Base-by-base conservation (phyloP, 2,329 filamentous ascomycete species). In the Thielaviopsis punctulata region DNA sequence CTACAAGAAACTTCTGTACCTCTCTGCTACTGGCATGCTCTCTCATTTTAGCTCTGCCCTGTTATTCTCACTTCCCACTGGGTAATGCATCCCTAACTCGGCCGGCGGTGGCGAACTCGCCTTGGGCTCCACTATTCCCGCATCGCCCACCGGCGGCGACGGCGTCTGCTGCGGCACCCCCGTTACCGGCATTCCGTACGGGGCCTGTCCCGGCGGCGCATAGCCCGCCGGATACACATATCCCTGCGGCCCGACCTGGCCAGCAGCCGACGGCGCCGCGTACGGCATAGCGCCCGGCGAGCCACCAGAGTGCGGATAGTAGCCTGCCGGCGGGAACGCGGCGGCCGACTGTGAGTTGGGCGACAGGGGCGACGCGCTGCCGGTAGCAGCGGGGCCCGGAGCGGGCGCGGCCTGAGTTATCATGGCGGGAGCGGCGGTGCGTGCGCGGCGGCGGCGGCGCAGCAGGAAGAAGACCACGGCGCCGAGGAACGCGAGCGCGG, bases 401-500 rank as follows among this genome's bases (percentile, higher is more conserved):
- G 27, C 27, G 5, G 41, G 45, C 15, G 46, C 8, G 15, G 46
- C 24, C 23, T 12, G 10, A 23, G 27, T 15, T 15, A 30, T n/a
- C 18, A 13, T 9, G 43, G 47, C 21, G 22, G 47, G 25, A 21
- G 54, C 39, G 27, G 58, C 50, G 23, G 57, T 43, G 53, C 54
- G 41, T 25, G 49, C 48, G 12, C 59, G 61, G 51, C 60, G 67
- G 44, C 59, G 62, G 23, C 65, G 65, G 21, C 66, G 68, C 51
- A 70, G 49, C 19, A 72, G 58, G 57, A 70, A 66, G 59, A 69
- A 72, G 36, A 62, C 60, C 9, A 59, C 65, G 6, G 65, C 56
- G 19, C 62, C 64, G 45, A 73, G 60, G n/a, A 73, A 59, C 2
- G 61, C 66, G 19, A 73, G 57, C 13, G 58, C 64, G 0, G 60